phyloP scores from a whole-genome alignment of 768 basidiomycete genomes.

The Clavaria fumosa region DNA sequence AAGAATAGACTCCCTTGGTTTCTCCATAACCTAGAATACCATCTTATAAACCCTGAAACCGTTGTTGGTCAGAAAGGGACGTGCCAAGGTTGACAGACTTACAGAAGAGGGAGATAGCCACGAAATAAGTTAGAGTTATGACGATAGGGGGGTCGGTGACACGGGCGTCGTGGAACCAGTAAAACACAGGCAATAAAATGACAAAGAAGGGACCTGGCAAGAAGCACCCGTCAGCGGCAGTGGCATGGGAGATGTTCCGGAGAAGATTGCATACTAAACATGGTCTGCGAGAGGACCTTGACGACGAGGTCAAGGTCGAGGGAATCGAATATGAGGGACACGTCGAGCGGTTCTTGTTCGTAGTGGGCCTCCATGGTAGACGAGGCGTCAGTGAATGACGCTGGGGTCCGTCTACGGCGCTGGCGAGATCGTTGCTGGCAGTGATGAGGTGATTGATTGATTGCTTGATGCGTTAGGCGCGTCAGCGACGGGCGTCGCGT shows the following conservation, averaged over 20 bases:
- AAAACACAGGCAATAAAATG: conserved; percentile 65
- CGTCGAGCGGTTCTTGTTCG: conserved; percentile 17
- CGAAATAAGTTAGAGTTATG: conserved; percentile 37
- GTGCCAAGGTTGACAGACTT: no score
- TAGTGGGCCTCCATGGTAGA: conserved; percentile 19
- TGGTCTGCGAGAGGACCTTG: conserved; percentile 65
- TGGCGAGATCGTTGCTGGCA: no score
- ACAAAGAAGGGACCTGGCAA: conserved; percentile 70
- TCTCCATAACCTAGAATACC: conserved; percentile 58
- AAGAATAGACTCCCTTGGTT: conserved; percentile 57
- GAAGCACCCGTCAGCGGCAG: no score
- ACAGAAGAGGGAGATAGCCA: conserved; percentile 53
- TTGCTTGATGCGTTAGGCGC: no score
- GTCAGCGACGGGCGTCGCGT: no score
- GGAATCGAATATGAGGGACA: conserved; percentile 45
- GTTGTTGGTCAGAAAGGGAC: no score
- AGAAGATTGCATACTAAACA: conserved; percentile 43
- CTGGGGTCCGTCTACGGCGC: no score
- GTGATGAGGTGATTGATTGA: no score
- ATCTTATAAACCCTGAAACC: conserved; percentile 45
- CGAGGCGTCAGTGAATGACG: no score
- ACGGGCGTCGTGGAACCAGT: conserved; percentile 51
- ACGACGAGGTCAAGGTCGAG: conserved; percentile 66
- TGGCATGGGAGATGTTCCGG: not conserved
- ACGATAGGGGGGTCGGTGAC: conserved; percentile 37